A percentile compares a stretch with the other conserved stretches of the same genome.
phyloP scores from a whole-genome alignment of 768 basidiomycete species.

The Calocybe gangraenosa region DNA sequence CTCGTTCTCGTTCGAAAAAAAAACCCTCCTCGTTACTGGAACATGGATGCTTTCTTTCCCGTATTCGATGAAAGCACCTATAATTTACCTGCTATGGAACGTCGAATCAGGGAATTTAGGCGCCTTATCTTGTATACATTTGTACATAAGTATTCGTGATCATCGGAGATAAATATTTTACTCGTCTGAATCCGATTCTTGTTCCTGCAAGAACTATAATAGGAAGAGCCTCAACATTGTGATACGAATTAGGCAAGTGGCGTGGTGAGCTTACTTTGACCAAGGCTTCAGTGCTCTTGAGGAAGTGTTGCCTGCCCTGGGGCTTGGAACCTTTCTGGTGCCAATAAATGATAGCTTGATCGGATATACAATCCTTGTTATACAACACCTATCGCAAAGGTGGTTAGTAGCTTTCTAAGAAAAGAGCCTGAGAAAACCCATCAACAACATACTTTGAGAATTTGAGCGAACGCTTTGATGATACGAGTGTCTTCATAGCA shows the following conservation, averaged over 20 bases:
- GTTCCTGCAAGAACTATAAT: constrained; percentile 81
- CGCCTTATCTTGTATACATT: no score
- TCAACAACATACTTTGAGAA: constrained; percentile 67
- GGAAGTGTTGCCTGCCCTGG: constrained; percentile 92
- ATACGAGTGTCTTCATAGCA: constrained; percentile 96
- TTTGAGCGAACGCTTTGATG: constrained; percentile 92
- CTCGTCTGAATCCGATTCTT: constrained; percentile 69
- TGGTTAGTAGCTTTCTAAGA: background rate
- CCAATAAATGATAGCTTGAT: constrained; percentile 98
- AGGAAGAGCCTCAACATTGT: background rate
- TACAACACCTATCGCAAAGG: constrained; percentile 69
- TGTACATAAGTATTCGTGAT: background rate
- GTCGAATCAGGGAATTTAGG: no score
- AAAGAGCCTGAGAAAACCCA: background rate
- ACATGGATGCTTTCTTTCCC: no score
- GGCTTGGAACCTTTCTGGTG: constrained; percentile 95
- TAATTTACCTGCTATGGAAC: no score
- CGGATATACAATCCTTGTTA: constrained; percentile 92
- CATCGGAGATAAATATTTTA: constrained; percentile 11
- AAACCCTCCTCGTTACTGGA: no score
- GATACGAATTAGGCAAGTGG: background rate
- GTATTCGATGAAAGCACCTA: no score
- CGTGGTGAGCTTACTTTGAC: constrained; percentile 65
- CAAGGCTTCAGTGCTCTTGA: constrained; percentile 81
- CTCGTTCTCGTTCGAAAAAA: no score